Conservation (phyloP, 805 yeast genomes). For the Candida peoriensis region DNA sequence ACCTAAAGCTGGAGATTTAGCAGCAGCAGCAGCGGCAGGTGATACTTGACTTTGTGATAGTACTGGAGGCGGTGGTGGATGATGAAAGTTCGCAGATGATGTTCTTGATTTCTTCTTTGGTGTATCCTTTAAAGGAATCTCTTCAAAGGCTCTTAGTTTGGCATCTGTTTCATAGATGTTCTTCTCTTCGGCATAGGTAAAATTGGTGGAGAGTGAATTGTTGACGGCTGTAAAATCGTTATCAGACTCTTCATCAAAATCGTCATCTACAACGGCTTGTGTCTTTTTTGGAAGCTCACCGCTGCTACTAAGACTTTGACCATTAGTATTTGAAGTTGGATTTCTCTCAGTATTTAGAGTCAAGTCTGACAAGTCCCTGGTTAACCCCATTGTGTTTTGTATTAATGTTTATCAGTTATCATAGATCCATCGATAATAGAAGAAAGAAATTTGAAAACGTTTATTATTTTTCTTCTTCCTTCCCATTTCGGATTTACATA, state of each 20-base stretch:
- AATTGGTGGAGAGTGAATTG: slow-evolving; percentile 42
- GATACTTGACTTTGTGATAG: slow-evolving; percentile 32
- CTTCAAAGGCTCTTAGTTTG: slow-evolving; percentile 53
- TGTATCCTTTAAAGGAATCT: slow-evolving; percentile 11
- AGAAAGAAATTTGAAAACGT: too few relatives aligned
- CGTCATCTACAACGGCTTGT: neutral
- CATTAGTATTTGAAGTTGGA: too few relatives aligned
- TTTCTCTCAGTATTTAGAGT: too few relatives aligned
- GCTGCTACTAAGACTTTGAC: too few relatives aligned
- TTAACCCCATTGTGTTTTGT: too few relatives aligned
- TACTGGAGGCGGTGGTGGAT: slow-evolving; percentile 34
- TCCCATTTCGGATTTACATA: too few relatives aligned
- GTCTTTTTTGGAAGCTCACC: neutral
- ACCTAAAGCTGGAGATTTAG: slow-evolving; percentile 6
- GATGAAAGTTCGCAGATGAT: slow-evolving; percentile 32
- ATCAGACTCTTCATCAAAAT: slow-evolving; percentile 10
- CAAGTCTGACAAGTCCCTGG: too few relatives aligned
- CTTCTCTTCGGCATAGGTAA: slow-evolving; percentile 60
- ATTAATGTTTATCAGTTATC: too few relatives aligned
- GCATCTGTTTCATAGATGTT: slow-evolving; percentile 62
- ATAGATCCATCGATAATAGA: too few relatives aligned
- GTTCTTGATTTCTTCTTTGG: slow-evolving; percentile 30
- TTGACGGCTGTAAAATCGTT: slow-evolving; percentile 20
- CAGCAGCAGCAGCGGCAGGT: slow-evolving; percentile 15
- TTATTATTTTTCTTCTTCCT: too few relatives aligned